A percentile compares a stretch with the other conserved stretches of the same genome.
Conservation (phyloP, 495 filamentous ascomycete genomes). For the Podospora didyma region DNA sequence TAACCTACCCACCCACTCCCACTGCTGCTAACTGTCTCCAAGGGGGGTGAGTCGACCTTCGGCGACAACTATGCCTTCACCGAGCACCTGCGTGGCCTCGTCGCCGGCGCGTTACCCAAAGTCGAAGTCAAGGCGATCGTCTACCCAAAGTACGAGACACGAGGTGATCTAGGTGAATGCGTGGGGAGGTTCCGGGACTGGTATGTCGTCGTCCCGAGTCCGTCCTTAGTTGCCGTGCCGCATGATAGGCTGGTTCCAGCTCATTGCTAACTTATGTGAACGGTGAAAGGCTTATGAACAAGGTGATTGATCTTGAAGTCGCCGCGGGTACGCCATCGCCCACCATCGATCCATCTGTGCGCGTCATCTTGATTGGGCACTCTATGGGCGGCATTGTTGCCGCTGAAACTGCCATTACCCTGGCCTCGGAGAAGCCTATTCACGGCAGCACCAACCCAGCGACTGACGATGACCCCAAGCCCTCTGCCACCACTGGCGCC, state of each 20-base stretch:
- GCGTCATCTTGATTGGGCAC: constrained; percentile 80
- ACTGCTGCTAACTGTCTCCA: neutral
- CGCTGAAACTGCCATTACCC: constrained; percentile 72
- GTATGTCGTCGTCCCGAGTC: constrained; percentile 41
- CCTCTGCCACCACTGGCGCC: constrained; percentile 22
- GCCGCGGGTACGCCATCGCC: constrained; percentile 75
- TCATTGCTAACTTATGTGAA: neutral
- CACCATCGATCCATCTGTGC: constrained; percentile 84
- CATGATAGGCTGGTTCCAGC: neutral
- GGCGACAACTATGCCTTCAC: constrained; percentile 60
- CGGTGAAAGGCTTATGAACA: constrained; percentile 69
- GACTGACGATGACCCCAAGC: constrained; percentile 9
- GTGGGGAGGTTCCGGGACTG: constrained; percentile 83
- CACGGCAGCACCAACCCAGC: constrained; percentile 20
- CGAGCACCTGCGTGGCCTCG: constrained; percentile 64
- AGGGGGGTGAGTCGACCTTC: constrained; percentile 92
- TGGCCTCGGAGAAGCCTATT: constrained; percentile 67
- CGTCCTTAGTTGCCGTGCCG: neutral
- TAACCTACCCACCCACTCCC: neutral
- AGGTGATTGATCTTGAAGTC: constrained; percentile 93
- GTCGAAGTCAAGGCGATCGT: constrained; percentile 64
- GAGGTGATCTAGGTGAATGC: constrained; percentile 78
- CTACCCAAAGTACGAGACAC: constrained; percentile 90
- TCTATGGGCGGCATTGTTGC: constrained; percentile 98
- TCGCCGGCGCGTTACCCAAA: constrained; percentile 68